Evolutionary conservation across 225 moss, liverwort and hornwort species (phyloP), one percentile per base, ranked within the genome.

Genomic region (Takakia lepidozioides): DNA sequence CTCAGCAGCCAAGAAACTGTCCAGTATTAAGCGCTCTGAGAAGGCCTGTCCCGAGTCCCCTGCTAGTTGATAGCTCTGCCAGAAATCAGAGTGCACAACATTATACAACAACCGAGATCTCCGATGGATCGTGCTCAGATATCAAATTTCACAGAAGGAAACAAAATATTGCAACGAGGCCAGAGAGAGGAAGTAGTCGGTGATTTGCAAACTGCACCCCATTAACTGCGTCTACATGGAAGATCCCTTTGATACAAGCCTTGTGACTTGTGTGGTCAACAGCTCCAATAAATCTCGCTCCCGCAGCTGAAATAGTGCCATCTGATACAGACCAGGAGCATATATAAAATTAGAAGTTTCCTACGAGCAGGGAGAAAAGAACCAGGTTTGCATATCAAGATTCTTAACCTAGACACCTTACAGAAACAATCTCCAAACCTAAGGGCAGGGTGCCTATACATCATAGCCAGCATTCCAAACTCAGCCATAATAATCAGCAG

Each of bases 1-100:
- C 29, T 79, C 79, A 18, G 38, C 73, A 8, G 45, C 55, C 54
- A 85, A 28, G 22, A 62, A 46, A 26, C 80, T 76, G 58, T 85
- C 90, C 0, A 98, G 52, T 1, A 87, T 71, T 39, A 76, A 46
- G 32, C 84, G 82, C 40, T 76, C 87, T 3, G 87, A 71, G 41
- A 84, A 98, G 6, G 90, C 95, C 39, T 73, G 63, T 11, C 90
- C 95, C 51, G 87, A 62, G 51, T 70, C 72, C 56, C 70, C 73
- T 5, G 76, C 85, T 40, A 90, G 29, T 64, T 87, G 90, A 61
- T 80, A 87, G 55, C 82, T 90, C 87, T 98, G 71, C n/a, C n/a
- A n/a, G n/a, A n/a, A n/a, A n/a, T n/a, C n/a, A n/a, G n/a, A n/a
- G 23, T 30, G 29, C 29, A 11, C 8, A 10, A 28, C 25, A 35